phyloP scores from a whole-genome alignment of 805 yeast species.

The Debaryomyces hansenii region DNA sequence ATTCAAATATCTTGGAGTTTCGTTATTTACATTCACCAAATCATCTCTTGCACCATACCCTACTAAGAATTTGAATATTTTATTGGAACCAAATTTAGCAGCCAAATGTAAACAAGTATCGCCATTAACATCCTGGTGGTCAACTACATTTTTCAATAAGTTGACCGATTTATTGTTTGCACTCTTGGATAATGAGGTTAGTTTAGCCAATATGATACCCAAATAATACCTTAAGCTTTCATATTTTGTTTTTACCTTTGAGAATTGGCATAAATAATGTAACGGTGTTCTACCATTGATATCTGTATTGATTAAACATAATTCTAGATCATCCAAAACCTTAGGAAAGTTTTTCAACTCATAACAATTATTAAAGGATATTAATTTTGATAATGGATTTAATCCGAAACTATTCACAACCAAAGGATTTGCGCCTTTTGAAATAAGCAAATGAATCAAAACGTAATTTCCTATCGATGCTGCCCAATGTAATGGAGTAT shows the following conservation, averaged over 20 bases:
- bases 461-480: constrained; percentile 88
- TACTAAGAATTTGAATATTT: constrained; percentile 75
- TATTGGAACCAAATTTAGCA: constrained; percentile 61
- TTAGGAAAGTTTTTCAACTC: constrained; percentile 77
- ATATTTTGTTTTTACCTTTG: constrained; percentile 62
- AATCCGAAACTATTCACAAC: constrained; percentile 66
- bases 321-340: constrained; percentile 72
- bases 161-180: constrained; percentile 52
- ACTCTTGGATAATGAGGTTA: constrained; percentile 47
- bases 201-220: constrained; percentile 70
- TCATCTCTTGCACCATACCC: constrained; percentile 81
- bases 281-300: constrained; percentile 71
- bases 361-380: constrained; percentile 84
- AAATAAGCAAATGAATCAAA: constrained; percentile 71
- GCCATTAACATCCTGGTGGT: constrained; percentile 79
- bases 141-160: constrained; percentile 59
- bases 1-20: constrained; percentile 45
- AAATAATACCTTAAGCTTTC: constrained; percentile 84
- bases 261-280: constrained; percentile 79
- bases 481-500: constrained; percentile 96
- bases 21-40: constrained; percentile 39
- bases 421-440: constrained; percentile 69
- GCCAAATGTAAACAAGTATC: constrained; percentile 86
- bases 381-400: constrained; percentile 82
- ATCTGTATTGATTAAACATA: constrained; percentile 78